phyloP scores from a whole-genome alignment of 202 grass and related monocot species.

The Schoenoplectus triqueter region DNA sequence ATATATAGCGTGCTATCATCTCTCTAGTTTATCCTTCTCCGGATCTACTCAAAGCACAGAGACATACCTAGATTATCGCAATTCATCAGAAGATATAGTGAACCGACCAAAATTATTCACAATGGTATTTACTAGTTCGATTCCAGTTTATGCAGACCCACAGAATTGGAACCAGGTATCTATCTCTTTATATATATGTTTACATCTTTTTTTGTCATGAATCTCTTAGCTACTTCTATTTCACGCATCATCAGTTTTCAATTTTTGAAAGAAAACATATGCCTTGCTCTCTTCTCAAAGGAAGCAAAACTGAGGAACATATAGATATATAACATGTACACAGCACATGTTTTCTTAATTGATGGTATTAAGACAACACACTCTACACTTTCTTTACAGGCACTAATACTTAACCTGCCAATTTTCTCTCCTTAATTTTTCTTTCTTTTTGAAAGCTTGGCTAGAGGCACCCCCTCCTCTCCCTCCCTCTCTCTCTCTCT shows the following conservation, averaged over 20 bases:
- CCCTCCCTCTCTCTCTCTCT: too few species aligned
- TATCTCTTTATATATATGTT: constrained; percentile 26
- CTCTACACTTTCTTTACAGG: too few species aligned
- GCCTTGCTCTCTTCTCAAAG: constrained; percentile 12
- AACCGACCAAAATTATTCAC: constrained; percentile 22
- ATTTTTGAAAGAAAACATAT: constrained; percentile 17
- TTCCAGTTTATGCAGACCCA: constrained; percentile 71
- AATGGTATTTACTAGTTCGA: constrained; percentile 76
- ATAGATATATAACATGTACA: constrained; percentile 1
- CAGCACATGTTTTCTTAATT: constrained; percentile 48
- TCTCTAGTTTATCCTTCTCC: constrained; percentile 34
- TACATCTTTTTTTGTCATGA: neutral
- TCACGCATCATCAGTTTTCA: neutral
- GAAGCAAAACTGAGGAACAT: constrained; percentile 18
- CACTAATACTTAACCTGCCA: neutral
- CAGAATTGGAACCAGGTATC: constrained; percentile 74
- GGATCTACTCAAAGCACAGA: constrained; percentile 36
- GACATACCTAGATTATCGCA: neutral
- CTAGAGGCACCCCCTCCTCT: neutral
- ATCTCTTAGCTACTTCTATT: constrained; percentile 7
- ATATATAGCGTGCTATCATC: constrained; percentile 40
- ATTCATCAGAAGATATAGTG: constrained; percentile 39
- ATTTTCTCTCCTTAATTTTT: neutral
- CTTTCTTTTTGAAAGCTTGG: constrained; percentile 6
- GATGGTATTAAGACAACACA: too few species aligned